These are phyloP conservation scores for Suillus lakei DNA, from an alignment of 768 basidiomycete species.

Conservation along the genomic window DNA sequence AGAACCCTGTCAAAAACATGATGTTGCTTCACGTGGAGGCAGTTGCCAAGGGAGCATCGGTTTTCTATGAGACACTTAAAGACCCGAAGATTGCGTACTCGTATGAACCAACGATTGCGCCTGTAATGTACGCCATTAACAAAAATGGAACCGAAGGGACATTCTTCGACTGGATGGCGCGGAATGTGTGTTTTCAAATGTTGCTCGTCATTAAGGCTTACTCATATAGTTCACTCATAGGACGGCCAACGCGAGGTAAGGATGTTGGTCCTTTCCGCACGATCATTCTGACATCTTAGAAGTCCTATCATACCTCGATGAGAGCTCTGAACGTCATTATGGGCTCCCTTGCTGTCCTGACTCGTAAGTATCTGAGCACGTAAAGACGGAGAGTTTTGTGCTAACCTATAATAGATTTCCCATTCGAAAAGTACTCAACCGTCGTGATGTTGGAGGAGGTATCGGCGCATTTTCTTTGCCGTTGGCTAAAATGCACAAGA, in stretches of 20 bases:
- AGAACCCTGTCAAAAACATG: slow-evolving; percentile 28
- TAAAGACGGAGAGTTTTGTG: background rate
- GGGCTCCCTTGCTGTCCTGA: slow-evolving; percentile 30
- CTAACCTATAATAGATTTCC: slow-evolving; percentile 28
- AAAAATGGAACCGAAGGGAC: slow-evolving; percentile 23
- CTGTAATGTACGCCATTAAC: slow-evolving; percentile 26
- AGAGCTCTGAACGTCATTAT: slow-evolving; percentile 26
- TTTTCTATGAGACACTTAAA: slow-evolving; percentile 31
- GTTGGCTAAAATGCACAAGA: slow-evolving; percentile 30
- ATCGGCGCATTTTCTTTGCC: slow-evolving; percentile 36
- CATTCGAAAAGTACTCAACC: slow-evolving; percentile 33
- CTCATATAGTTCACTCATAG: slow-evolving; percentile 10
- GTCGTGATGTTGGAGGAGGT: slow-evolving; percentile 41
- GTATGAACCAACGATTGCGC: slow-evolving; percentile 24
- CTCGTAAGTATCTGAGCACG: slow-evolving; percentile 16
- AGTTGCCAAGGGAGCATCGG: slow-evolving; percentile 21
- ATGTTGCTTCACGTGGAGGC: slow-evolving; percentile 22
- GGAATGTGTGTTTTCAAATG: slow-evolving; percentile 18
- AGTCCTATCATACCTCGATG: slow-evolving; percentile 31
- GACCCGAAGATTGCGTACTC: slow-evolving; percentile 26
- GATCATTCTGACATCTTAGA: background rate
- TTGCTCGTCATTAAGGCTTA: background rate
- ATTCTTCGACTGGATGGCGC: slow-evolving; percentile 28
- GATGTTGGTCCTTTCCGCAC: background rate
- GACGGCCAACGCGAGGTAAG: slow-evolving; percentile 25